These are phyloP conservation scores for Citrus medica DNA, from an alignment of 345 rosid species.

Conservation along the genomic window DNA sequence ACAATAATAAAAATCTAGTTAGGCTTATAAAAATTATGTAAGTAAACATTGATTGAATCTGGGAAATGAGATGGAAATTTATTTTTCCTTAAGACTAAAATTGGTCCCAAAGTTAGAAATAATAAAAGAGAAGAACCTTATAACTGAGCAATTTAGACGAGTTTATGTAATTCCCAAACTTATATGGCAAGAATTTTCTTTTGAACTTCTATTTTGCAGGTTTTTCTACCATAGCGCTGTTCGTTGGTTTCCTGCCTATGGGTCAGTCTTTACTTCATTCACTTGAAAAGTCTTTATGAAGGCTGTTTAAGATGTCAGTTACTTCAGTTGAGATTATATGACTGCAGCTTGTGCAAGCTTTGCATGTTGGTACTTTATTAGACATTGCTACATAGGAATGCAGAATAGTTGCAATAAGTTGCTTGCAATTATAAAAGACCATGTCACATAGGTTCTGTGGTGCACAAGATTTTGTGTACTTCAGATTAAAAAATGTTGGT, in stretches of 20 bases:
- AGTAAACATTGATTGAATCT: background rate
- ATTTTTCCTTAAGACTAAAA: background rate
- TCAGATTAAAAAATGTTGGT: background rate
- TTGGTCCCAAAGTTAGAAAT: background rate
- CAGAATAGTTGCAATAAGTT: background rate
- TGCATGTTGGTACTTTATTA: background rate
- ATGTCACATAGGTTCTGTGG: background rate
- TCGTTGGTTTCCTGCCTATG: constrained; percentile 73
- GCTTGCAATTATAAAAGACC: background rate
- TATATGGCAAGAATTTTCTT: background rate
- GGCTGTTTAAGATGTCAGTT: too few species aligned
- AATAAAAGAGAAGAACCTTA: background rate
- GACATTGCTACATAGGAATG: background rate
- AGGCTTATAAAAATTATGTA: background rate
- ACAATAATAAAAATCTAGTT: background rate
- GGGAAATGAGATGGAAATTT: background rate
- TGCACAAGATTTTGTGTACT: too few species aligned
- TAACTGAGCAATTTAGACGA: background rate
- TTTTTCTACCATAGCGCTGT: constrained; percentile 96
- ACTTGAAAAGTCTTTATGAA: background rate
- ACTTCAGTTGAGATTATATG: background rate
- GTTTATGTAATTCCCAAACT: background rate
- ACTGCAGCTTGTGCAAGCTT: background rate
- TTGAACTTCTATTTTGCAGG: constrained; percentile 38
- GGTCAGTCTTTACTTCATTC: constrained; percentile 46